Base-by-base conservation (phyloP, 495 filamentous ascomycete genomes). In the Acidiella bohemica region DNA sequence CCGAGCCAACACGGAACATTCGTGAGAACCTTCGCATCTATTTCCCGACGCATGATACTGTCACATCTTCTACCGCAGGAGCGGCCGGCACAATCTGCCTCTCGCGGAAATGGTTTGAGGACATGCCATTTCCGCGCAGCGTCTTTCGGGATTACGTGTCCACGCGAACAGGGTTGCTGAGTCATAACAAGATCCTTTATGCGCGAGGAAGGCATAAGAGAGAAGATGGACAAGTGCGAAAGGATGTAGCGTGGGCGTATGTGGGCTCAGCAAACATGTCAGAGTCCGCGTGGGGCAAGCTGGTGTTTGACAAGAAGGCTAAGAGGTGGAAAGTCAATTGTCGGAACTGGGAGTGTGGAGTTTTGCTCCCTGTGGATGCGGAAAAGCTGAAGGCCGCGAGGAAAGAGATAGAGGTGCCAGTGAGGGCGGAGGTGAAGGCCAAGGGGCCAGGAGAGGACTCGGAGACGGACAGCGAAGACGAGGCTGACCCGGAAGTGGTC, bases 291-390 rank as follows among this genome's bases (percentile, higher is more conserved):
- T 97, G 90, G 82, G 85, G 85, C 1, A 78, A 75, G 20, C 60
- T 92, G 2, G 67, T 74, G 27, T 73, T 76, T 38, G 82, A 88
- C 36, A 71, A 67, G 24, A 54, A 45, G 1, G 79, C 69, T 0
- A 76, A 77, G 34, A 45, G 62, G 16, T 70, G 73, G 0, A 93
- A 86, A 49, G 59, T 96, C 14, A 90, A 76, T 41, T 84, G 80
- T 54, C 75, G 81, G 10, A 97, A 96, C 58, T 97, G 90, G 90
- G 90, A 97, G 59, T 95, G 85, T 48, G 90, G 90, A 3, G 85
- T 97, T 0, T 19, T 97, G 2, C 46, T 93, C 9, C 76, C 72
- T 1, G 56, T 70, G 20, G 29, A 46, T 17, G 9, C 25, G 18
- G 35, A 31, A 27, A 47, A 28, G 26, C 34, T 56, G 28, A 16